Evolutionary conservation across 805 yeast species (phyloP), one percentile per base, ranked within the genome.

Genomic region (Jamesozyma hellenica): DNA sequence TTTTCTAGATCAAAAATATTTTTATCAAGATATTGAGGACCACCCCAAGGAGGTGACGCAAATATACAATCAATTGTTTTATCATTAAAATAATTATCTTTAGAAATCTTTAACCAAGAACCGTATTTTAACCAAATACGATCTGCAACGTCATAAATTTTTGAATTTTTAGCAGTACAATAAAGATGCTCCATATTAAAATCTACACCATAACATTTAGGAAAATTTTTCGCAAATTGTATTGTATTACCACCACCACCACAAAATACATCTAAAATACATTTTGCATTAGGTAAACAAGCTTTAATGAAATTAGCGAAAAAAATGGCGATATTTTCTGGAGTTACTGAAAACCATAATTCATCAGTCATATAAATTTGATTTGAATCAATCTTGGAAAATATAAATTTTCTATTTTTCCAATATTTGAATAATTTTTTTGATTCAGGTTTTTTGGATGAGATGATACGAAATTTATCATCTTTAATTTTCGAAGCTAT

Each of bases 41-140:
- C 94, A 27, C 92, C 94, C 94, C 94, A 84, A 0, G 94, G 94
- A 1, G 94, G 94, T 1, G 90, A 80, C n/a, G 76, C 70, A 60
- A 81, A 83, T 9, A 75, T 67, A 37, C 78, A 65, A 42, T 57
- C 56, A 14, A 52, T 41, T 13, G 48, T 48, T 4, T 56, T 41
- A 9, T 49, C 45, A 9, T 44, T 39, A 23, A 54, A 47, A 19
- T 44, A 45, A 1, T 43, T 42, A 27, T 45, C 47, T 18, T 46
- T 43, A 7, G 49, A 45, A 5, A 54, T 36, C 15, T 54, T 51
- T 5, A 50, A 45, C 68, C 70, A 79, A 44, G 77, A 79, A 2
- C 75, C 76, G 25, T 48, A 58, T 32, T 54, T 52, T 41, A 64
- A 66, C 49, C 72, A 71, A 39, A 82, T 61, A n/a, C 68, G 68